phyloP scores from a whole-genome alignment of 1,139 yeast species.

The Hansenula sp. region DNA sequence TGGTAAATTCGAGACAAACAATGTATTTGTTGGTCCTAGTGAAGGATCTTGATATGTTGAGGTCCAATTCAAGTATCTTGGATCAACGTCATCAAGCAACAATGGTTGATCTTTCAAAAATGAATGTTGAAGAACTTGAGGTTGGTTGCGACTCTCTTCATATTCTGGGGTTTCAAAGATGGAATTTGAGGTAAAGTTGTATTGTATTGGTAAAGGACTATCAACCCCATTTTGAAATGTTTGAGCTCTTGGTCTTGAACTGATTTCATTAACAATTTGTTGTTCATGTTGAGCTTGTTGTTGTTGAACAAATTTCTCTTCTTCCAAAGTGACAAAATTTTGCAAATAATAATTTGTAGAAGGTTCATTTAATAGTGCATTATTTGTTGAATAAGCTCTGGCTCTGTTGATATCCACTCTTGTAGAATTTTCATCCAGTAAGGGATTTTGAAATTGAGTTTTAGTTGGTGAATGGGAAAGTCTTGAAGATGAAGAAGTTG shows the following conservation, averaged over 20 bases:
- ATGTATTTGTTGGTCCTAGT: constrained; percentile 71
- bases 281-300: constrained; percentile 7
- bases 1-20: constrained; percentile 77
- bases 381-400: constrained; percentile 44
- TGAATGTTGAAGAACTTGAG: constrained; percentile 2
- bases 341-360: constrained; percentile 14
- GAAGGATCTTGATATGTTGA: constrained; percentile 65
- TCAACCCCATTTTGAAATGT: constrained; percentile 27
- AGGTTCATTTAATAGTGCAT: constrained; percentile 15
- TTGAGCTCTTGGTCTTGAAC: constrained; percentile 37
- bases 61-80: constrained; percentile 41
- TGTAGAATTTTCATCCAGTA: neutral
- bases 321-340: constrained; percentile 6
- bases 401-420: constrained; percentile 26
- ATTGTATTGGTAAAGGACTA: constrained; percentile 11
- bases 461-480: constrained; percentile 13
- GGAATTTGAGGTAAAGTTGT: constrained; percentile 11
- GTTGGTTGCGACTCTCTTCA: constrained; percentile 1
- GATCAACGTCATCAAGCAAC: constrained; percentile 54
- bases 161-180: constrained; percentile 13
- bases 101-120: constrained; percentile 25
- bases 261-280: neutral
- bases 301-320: constrained; percentile 2
- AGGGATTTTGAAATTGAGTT: neutral
- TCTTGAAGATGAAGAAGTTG: neutral